Conservation (phyloP, 768 basidiomycete genomes). For the Candolleomyces efflorescens region DNA sequence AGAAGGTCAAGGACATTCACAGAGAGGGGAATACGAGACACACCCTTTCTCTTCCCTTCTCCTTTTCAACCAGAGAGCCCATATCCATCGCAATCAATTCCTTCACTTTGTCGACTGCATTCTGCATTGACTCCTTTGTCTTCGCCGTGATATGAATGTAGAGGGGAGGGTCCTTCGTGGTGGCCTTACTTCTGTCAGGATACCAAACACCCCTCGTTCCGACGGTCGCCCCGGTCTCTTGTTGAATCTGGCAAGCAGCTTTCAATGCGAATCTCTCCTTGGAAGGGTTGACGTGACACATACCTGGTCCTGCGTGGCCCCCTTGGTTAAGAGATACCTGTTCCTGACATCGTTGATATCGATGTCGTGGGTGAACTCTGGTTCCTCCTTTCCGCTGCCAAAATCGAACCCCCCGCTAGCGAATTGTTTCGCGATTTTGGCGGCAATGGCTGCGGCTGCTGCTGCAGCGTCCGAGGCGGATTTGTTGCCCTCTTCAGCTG, state of each 20-base stretch:
- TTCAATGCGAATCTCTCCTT: not conserved
- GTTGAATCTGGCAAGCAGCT: slow-evolving; percentile 59
- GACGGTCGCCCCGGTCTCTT: slow-evolving; percentile 89
- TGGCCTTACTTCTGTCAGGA: slow-evolving; percentile 87
- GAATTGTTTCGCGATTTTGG: slow-evolving; percentile 92
- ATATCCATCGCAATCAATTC: slow-evolving; percentile 72
- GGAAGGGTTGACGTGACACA: slow-evolving; percentile 16
- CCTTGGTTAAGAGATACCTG: slow-evolving; percentile 91
- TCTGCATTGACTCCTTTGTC: slow-evolving; percentile 59
- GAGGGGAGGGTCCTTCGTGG: slow-evolving; percentile 88
- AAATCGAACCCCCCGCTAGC: slow-evolving; percentile 40
- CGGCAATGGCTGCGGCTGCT: slow-evolving; percentile 80
- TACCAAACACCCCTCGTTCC: slow-evolving; percentile 96
- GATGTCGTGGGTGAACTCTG: slow-evolving; percentile 83
- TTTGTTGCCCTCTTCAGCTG: slow-evolving; percentile 47
- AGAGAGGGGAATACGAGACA: not conserved
- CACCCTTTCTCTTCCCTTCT: slow-evolving; percentile 64
- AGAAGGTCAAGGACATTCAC: not conserved
- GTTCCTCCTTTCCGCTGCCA: slow-evolving; percentile 50
- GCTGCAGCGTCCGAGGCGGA: slow-evolving; percentile 65
- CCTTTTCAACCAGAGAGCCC: slow-evolving; percentile 78
- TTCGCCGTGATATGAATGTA: slow-evolving; percentile 91
- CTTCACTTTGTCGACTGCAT: slow-evolving; percentile 66
- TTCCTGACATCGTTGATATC: slow-evolving; percentile 97
- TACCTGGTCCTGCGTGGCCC: slow-evolving; percentile 88